Evolutionary conservation across 139 green algal species (phyloP), one percentile per base, ranked within the genome.

Genomic region (Mesostigma viride): DNA sequence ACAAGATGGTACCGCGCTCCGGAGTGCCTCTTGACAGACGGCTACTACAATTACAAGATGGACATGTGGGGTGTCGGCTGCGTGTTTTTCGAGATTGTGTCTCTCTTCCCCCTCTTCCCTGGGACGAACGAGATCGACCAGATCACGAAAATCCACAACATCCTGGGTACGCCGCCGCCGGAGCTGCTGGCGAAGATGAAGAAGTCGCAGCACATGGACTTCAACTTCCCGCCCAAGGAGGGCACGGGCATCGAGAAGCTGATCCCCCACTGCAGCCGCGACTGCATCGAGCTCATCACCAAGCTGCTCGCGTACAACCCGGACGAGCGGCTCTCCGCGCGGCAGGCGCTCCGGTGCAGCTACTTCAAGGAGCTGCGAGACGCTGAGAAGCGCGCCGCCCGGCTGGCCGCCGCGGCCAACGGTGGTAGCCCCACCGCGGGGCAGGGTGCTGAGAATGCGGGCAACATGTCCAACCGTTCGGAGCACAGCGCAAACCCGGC

Each of bases 21-120:
- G 0, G 87, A 93, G 81, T 93, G 87, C 73, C 74, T 93, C 31
- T 77, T 93, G 22, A 93, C 87, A 2, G 87, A 93, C 70, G 87
- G 87, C 5, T 91, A 89, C 72, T 93, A 93, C 80, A 90, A 85
- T 46, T 89, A 93, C 81, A 93, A 93, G 71, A 91, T 93, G 84
- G 85, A 89, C 80, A 91, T 90, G 87, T 90, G 86, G 86, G 87
- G 87, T 28, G 87, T 93, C 24, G 87, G 87, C 30, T 93, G 87
- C 67, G 87, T 93, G 27, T 90, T 93, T 66, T 93, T 93, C 68
- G 87, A 93, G 48, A 77, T 77, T n/a, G 62, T 79, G 33, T 62
- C 11, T 17, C 68, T 79, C 3, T 79, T 76, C 40, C 73, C 73
- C 3, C 67, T 76, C 3, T 93, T 93, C 65, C 87, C 87, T 3